Percentiles rank a stretch among this genome's conserved stretches.
Conservation (phyloP, 768 basidiomycete genomes). For the Pulveroboletus sp. region DNA sequence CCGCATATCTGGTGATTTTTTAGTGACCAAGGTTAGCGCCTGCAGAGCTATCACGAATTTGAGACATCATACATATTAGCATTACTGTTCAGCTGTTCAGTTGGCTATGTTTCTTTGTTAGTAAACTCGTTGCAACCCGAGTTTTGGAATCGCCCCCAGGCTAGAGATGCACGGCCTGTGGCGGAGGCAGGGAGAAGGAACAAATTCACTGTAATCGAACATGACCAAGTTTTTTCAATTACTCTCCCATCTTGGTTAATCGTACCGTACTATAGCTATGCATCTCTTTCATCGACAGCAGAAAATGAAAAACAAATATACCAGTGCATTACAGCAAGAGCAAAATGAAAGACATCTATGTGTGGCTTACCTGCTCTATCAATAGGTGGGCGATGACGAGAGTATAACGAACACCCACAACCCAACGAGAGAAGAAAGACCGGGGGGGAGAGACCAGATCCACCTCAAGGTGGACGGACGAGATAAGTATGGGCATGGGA, state of each 20-base stretch:
- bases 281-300: not conserved
- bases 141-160: too few relatives aligned
- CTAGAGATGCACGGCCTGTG: too few relatives aligned
- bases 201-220: too few relatives aligned
- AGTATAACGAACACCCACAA: not conserved
- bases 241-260: not conserved
- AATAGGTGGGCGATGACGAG: not conserved
- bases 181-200: too few relatives aligned
- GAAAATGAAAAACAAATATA: not conserved
- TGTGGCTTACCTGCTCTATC: constrained; percentile 13
- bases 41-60: too few relatives aligned
- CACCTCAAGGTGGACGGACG: not conserved
- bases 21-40: too few relatives aligned
- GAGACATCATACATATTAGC: too few relatives aligned
- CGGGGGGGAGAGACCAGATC: too few relatives aligned
- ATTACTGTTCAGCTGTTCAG: too few relatives aligned
- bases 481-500: too few relatives aligned
- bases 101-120: too few relatives aligned
- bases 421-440: not conserved
- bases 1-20: constrained; percentile 6
- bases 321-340: not conserved
- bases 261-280: constrained; percentile 5
- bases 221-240: not conserved
- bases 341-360: not conserved
- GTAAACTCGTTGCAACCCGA: too few relatives aligned